Evolutionary conservation across 495 filamentous ascomycete species (phyloP).

Genomic region (Cryomyces minteri): DNA sequence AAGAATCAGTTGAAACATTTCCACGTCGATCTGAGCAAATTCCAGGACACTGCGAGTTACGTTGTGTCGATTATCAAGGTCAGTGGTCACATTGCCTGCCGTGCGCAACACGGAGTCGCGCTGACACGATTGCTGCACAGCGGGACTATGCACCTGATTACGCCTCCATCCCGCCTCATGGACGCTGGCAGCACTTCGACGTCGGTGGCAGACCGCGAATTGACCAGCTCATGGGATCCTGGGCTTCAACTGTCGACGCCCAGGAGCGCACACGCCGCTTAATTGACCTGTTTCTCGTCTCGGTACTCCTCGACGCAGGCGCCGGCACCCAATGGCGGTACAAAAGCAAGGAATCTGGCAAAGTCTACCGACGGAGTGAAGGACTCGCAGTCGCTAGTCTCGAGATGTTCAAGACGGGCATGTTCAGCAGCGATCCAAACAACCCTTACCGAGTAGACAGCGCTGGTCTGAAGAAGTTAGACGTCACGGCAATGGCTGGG

Average conservation of each 20-base stretch:
- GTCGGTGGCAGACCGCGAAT: constrained; percentile 62
- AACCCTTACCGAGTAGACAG: constrained; percentile 86
- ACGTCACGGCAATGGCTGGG: constrained; percentile 50
- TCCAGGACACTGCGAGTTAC: constrained; percentile 74
- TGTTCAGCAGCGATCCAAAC: constrained; percentile 66
- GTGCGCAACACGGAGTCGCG: neutral
- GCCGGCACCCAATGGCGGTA: constrained; percentile 76
- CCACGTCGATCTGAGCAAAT: constrained; percentile 77
- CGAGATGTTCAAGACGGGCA: constrained; percentile 94
- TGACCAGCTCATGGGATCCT: constrained; percentile 49
- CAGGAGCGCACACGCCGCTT: constrained; percentile 59
- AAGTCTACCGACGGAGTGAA: constrained; percentile 69
- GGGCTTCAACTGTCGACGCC: constrained; percentile 42
- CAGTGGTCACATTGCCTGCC: constrained; percentile 5
- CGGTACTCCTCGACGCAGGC: constrained; percentile 78
- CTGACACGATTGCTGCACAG: constrained; percentile 23
- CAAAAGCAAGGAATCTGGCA: constrained; percentile 78
- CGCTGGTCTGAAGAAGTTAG: constrained; percentile 56
- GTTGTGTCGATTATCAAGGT: constrained; percentile 96
- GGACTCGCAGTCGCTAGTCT: constrained; percentile 84
- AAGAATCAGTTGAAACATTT: constrained; percentile 73
- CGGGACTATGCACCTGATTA: constrained; percentile 81
- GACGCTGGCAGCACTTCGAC: constrained; percentile 81
- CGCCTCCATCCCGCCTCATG: constrained; percentile 65
- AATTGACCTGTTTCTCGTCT: constrained; percentile 72